Evolutionary conservation across 2,329 filamentous ascomycete genomes (phyloP), one percentile per base, ranked within the genome.

Genomic region (Sphaerulina populicola): DNA sequence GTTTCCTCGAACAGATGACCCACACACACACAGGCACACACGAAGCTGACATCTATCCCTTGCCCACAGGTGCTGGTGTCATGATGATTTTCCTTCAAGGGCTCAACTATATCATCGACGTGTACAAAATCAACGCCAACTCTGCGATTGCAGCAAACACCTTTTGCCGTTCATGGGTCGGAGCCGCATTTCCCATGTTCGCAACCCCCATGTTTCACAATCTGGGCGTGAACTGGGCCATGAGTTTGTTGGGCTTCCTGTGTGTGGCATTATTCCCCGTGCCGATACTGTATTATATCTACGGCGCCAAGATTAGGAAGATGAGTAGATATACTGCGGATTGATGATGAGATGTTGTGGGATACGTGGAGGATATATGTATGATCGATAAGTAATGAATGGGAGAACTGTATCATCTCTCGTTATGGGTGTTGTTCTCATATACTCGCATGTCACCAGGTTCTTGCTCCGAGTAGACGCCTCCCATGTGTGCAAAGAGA

Each of bases 51-150:
- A 6, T 33, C 10, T 5, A 6, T 33, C 10, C 40, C 35, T 6
- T 4, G 21, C 5, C 31, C 2, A 9, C 23, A 44, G 51, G 54
- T 6, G 50, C 56, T 14, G 62, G 65, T 40, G 63, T 74, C 15
- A 69, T 60, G 47, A 49, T 61, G 69, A 39, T 73, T 70, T 67
- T 66, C 51, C 58, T 66, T 44, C 62, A 65, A 33, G 64, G 62
- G 2, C 56, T 62, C 33, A 67, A 67, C 47, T 67, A 65, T 40
- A 63, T 66, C 51, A 81, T 57, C 74, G 78, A 65, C 81, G 76
- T 66, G 1, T 71, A 72, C 49, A 64, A 65, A 8, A 60, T 62
- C 14, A 66, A 70, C 37, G 67, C 67, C 0, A 69, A 68, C 15
- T 67, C 63, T 0, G 62, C 69, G 9, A 62, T 67, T 14, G 66